These are phyloP conservation scores for Ulota crispa DNA, from an alignment of 225 moss, liverwort and hornwort genomes.

Conservation along the genomic window DNA sequence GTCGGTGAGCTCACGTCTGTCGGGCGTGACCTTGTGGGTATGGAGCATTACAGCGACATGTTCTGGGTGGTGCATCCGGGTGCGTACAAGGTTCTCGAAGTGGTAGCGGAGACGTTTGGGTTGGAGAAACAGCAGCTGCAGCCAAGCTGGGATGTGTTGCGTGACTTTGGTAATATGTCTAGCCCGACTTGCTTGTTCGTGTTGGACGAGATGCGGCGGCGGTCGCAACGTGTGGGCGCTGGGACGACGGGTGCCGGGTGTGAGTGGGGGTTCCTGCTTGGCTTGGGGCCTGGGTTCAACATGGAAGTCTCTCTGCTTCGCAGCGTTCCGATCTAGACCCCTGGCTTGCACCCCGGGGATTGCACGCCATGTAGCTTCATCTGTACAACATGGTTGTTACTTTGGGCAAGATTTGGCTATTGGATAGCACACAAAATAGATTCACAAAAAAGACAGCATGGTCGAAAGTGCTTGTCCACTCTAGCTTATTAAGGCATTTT, in stretches of 20 bases:
- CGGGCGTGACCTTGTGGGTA: conserved; percentile 33
- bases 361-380: background rate
- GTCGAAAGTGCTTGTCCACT: too few species aligned
- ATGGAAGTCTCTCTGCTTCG: conserved; percentile 48
- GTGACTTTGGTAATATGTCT: conserved; percentile 49
- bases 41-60: conserved; percentile 32
- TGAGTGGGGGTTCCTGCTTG: conserved; percentile 43
- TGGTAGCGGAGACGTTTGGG: conserved; percentile 39
- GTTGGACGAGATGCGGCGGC: conserved; percentile 51
- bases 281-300: conserved; percentile 44
- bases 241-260: conserved; percentile 31
- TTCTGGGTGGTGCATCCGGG: conserved; percentile 62
- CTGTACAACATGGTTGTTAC: too few species aligned
- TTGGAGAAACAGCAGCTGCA: conserved; percentile 30
- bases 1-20: conserved; percentile 32
- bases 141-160: conserved; percentile 50
- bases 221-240: conserved; percentile 9
- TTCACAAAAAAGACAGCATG: too few species aligned
- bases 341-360: background rate
- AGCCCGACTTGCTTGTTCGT: conserved; percentile 58
- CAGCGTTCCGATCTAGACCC: conserved; percentile 22
- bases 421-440: too few species aligned
- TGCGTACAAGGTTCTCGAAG: conserved; percentile 47
- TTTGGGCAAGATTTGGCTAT: too few species aligned
- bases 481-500: too few species aligned